Evolutionary conservation across 2,329 filamentous ascomycete species (phyloP), one percentile per base, ranked within the genome.

Genomic region (Parafenestella ontariensis): DNA sequence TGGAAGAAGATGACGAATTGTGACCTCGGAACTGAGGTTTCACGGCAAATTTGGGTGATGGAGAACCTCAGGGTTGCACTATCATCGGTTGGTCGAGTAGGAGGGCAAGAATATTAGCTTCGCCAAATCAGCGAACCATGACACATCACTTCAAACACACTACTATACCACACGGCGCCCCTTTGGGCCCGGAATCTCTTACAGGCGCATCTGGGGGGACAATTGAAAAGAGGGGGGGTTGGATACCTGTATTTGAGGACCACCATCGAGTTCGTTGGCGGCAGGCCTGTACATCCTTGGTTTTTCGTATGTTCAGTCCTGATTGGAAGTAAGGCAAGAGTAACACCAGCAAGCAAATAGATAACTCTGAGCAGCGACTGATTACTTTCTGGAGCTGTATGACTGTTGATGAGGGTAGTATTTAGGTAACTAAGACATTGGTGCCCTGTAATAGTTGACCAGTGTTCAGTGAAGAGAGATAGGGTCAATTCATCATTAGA

Each of bases 1-100:
- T 75, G 66, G 76, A 78, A 37, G 74, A 77, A 33, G 78, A 80
- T 28, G 78, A 80, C 44, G 78, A 80, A 61, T 69, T 80, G 71
- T 80, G 75, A 78, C 62, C 66, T 18, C 63, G 59, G 65, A 67
- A 5, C 24, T 62, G 3, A 49, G 58, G 21, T 45, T 67, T 57
- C 69, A 71, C 56, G 53, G 58, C 28, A 65, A 65, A 15, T 62
- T 74, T 36, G 69, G 56, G 24, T 52, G 44, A 54, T 15, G 36
- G 45, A 45, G 28, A 31, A 31, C 13, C 6, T 34, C 5, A 8
- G 8, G 31, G 9, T 5, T 21, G 5, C 37, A n/a, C 31, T 34
- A 34, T n/a, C 31, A 31, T 13, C 7, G 11, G 28, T 31, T 3
- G 9, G 28, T 13, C 28, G 28, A 31, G 11, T 13, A 31, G 11